phyloP scores from a whole-genome alignment of 2,329 filamentous ascomycete species.

The Emergomyces pasteurianus region DNA sequence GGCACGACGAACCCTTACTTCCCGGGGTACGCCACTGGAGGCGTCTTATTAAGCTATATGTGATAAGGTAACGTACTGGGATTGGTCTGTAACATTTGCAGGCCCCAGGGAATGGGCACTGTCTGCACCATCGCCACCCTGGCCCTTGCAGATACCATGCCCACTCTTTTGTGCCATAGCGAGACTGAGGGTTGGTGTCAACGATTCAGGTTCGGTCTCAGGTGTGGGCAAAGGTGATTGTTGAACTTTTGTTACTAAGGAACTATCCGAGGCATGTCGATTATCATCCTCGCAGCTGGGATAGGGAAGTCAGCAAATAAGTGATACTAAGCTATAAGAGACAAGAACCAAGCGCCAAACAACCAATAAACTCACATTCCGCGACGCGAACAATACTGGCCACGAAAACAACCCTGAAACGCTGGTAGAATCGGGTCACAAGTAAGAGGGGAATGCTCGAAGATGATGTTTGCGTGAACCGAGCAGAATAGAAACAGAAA shows the following conservation, averaged over 20 bases:
- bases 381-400: conserved; percentile 6
- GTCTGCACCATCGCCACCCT: background rate
- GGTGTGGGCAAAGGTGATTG: background rate
- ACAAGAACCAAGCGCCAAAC: background rate
- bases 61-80: background rate
- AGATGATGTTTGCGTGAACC: conserved; percentile 2
- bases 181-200: background rate
- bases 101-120: too few species aligned
- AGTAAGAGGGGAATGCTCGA: background rate
- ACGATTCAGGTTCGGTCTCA: background rate
- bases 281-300: conserved; percentile 1
- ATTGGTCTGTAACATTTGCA: background rate
- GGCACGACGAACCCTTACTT: background rate
- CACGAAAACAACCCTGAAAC: conserved; percentile 8
- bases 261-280: background rate
- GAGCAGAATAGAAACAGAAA: background rate
- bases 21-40: background rate
- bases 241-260: background rate
- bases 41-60: background rate
- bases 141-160: background rate
- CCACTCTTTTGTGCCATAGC: background rate
- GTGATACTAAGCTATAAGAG: background rate
- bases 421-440: conserved; percentile 7
- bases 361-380: conserved; percentile 4
- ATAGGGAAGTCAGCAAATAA: background rate